Conservation (phyloP, 192 early-diverging fungal genomes). For the Coemansia sp. region DNA sequence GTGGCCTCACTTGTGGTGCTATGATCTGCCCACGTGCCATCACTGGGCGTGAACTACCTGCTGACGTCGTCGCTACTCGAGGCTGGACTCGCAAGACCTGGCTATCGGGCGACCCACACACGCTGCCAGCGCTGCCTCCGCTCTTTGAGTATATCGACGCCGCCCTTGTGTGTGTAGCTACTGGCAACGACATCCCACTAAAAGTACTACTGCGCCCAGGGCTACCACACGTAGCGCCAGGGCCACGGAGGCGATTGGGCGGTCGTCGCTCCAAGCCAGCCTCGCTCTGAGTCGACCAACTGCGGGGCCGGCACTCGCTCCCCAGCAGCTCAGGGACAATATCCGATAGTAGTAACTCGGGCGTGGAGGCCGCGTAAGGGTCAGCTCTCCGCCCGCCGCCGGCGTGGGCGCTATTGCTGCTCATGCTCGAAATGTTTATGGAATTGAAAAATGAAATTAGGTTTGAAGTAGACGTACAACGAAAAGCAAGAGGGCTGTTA, state of each 20-base stretch:
- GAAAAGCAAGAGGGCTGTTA: background rate
- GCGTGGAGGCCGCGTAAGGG: conserved; percentile 33
- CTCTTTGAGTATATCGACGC: conserved; percentile 29
- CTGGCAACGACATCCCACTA: background rate
- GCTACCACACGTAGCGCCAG: background rate
- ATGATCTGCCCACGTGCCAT: conserved; percentile 40
- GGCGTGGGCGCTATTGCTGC: background rate
- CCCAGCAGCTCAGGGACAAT: conserved; percentile 32
- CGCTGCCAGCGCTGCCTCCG: background rate
- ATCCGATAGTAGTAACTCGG: conserved; percentile 33
- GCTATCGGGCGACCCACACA: conserved; percentile 7
- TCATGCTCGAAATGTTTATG: background rate
- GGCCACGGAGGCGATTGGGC: background rate
- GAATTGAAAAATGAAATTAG: background rate
- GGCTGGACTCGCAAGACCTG: conserved; percentile 26
- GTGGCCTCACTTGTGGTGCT: background rate
- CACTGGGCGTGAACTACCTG: conserved; percentile 18
- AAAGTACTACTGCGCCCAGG: conserved; percentile 8
- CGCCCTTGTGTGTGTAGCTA: conserved; percentile 1
- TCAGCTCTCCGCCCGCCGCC: conserved; percentile 1
- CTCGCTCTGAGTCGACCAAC: conserved; percentile 36
- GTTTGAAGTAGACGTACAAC: background rate
- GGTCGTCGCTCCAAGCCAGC: conserved; percentile 1
- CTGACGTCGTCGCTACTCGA: conserved; percentile 27
- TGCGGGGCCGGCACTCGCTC: conserved; percentile 37